Conservation (phyloP, 2,329 filamentous ascomycete species). For the Escovopsis sp. region DNA sequence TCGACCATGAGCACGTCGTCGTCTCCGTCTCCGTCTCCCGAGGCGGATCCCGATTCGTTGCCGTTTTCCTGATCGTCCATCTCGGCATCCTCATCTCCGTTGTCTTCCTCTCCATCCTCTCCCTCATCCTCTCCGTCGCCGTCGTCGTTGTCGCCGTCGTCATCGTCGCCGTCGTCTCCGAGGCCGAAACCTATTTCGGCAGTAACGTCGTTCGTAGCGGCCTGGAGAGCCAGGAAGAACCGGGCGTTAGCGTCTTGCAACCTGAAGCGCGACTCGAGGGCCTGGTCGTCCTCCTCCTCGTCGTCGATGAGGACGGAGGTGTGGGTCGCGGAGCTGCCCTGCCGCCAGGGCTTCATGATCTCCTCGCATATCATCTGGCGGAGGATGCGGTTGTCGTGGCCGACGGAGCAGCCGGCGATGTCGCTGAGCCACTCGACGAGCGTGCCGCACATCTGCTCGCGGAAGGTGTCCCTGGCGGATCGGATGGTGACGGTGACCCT, state of each 20-base stretch:
- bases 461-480: slow-evolving; percentile 84
- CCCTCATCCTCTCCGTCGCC: slow-evolving; percentile 24
- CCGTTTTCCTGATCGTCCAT: slow-evolving; percentile 42
- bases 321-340: slow-evolving; percentile 72
- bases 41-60: slow-evolving; percentile 35
- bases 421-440: slow-evolving; percentile 94
- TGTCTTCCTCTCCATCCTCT: slow-evolving; percentile 24
- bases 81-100: slow-evolving; percentile 27
- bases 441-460: slow-evolving; percentile 96
- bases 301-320: slow-evolving; percentile 31
- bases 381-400: slow-evolving; percentile 62
- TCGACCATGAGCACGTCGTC: slow-evolving; percentile 45
- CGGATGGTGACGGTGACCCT: slow-evolving; percentile 91
- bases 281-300: slow-evolving; percentile 33
- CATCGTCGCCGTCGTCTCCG: slow-evolving; percentile 15
- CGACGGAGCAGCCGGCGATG: slow-evolving; percentile 78
- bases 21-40: slow-evolving; percentile 31
- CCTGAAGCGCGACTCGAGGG: slow-evolving; percentile 21
- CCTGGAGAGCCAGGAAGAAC: slow-evolving; percentile 23
- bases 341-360: slow-evolving; percentile 72
- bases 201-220: slow-evolving; percentile 14
- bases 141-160: slow-evolving; percentile 18
- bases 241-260: slow-evolving; percentile 20
- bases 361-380: slow-evolving; percentile 79
- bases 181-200: slow-evolving; percentile 11